Evolutionary conservation across 2,329 filamentous ascomycete species (phyloP).

Genomic region (Celoporthe dispersa): DNA sequence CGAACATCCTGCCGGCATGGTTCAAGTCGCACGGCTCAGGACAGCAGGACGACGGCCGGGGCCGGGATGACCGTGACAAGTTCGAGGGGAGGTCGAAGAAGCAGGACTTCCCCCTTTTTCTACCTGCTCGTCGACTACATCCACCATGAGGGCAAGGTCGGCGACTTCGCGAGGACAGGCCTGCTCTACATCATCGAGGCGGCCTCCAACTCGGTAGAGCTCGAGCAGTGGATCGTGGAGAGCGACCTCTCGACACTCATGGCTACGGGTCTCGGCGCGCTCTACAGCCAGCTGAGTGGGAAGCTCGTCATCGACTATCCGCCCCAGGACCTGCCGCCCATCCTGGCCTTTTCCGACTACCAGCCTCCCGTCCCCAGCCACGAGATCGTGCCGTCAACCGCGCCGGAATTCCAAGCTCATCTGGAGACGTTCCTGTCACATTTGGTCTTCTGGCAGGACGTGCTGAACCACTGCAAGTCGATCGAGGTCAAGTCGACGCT

Average conservation of each 20-base stretch:
- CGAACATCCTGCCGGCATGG: conserved; percentile 86
- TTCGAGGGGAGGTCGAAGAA: conserved; percentile 87
- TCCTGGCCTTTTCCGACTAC: conserved; percentile 90
- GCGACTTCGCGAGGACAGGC: conserved; percentile 94
- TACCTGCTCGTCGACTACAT: conserved; percentile 97
- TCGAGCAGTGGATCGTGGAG: conserved; percentile 97
- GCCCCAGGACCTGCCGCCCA: conserved; percentile 76
- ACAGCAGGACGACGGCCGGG: conserved; percentile 42
- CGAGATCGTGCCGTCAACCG: conserved; percentile 75
- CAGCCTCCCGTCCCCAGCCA: conserved; percentile 70
- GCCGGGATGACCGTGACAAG: conserved; percentile 58
- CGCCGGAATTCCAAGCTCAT: conserved; percentile 78
- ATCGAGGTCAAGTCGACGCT: conserved; percentile 90
- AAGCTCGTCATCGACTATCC: conserved; percentile 82
- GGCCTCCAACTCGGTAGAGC: conserved; percentile 76
- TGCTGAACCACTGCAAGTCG: conserved; percentile 92
- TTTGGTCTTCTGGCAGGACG: conserved; percentile 96
- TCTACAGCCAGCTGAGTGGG: conserved; percentile 69
- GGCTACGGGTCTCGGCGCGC: conserved; percentile 89
- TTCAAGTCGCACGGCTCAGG: conserved; percentile 67
- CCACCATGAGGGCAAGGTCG: conserved; percentile 90
- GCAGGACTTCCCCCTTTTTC: conserved; percentile 90
- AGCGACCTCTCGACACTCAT: conserved; percentile 96
- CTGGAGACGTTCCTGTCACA: conserved; percentile 94
- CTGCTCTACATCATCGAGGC: conserved; percentile 95